phyloP scores from a whole-genome alignment of 1,284 basidiomycete genomes.

The Heterobasidion parviporum region DNA sequence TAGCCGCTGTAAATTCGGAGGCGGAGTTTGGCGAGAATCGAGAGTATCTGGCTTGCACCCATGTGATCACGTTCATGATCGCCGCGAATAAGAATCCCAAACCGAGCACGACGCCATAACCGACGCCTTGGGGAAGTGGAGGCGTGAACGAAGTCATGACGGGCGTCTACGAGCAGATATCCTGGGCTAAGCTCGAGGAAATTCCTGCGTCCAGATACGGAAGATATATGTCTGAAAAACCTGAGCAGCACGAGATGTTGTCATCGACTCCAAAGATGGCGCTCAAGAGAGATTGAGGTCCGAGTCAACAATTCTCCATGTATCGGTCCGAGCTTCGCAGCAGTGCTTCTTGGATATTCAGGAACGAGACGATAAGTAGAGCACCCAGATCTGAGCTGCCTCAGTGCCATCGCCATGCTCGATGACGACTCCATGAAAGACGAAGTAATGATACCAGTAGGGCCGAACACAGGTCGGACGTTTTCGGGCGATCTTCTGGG shows the following conservation, averaged over 20 bases:
- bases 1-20: conserved; percentile 33
- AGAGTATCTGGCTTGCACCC: conserved; percentile 13
- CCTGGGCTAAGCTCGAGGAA: not conserved
- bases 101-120: conserved; percentile 16
- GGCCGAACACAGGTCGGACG: too few relatives aligned
- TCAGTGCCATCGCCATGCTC: too few relatives aligned
- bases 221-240: not conserved
- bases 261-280: conserved; percentile 1
- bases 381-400: too few relatives aligned
- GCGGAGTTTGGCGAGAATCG: conserved; percentile 17
- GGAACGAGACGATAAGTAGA: not conserved
- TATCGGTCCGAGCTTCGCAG: too few relatives aligned
- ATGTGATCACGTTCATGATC: conserved; percentile 14
- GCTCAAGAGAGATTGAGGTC: not conserved
- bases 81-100: conserved; percentile 16
- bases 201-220: not conserved
- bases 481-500: too few relatives aligned
- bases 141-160: not conserved
- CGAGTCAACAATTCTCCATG: too few relatives aligned
- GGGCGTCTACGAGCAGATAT: too few relatives aligned
- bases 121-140: conserved; percentile 10
- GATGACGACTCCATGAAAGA: too few relatives aligned
- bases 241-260: not conserved
- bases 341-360: not conserved
- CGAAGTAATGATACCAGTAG: too few relatives aligned